Percentiles rank a stretch among this genome's conserved stretches.
Conservation (phyloP, 228 moss, liverwort and hornwort species). For the Sphagnum fallax region DNA sequence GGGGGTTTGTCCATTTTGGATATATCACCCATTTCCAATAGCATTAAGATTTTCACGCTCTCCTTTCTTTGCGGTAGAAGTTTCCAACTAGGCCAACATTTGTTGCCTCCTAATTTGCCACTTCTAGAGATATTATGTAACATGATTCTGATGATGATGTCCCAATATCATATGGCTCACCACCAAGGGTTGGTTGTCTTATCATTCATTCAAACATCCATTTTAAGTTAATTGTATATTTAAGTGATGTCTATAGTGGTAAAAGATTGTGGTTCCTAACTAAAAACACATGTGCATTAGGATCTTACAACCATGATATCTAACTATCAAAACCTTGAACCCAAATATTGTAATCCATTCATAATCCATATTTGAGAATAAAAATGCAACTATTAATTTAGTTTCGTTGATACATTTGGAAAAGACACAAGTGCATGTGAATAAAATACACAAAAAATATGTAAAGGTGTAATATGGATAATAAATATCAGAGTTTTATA, state of each 20-base stretch:
- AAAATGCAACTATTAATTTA: too few species aligned
- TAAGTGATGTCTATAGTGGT: constrained; percentile 33
- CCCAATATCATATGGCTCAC: constrained; percentile 51
- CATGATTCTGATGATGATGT: constrained; percentile 23
- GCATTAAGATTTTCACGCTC: constrained; percentile 31
- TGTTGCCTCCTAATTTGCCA: constrained; percentile 66
- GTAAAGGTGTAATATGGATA: too few species aligned
- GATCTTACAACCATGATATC: constrained; percentile 24
- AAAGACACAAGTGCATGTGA: too few species aligned
- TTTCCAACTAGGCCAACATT: constrained; percentile 58
- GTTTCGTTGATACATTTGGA: too few species aligned
- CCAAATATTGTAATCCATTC: too few species aligned
- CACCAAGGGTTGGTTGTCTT: constrained; percentile 40
- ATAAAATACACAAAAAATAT: too few species aligned
- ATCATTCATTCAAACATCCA: constrained; percentile 49
- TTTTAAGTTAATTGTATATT: constrained; percentile 48
- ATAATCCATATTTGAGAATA: too few species aligned
- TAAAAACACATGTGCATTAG: constrained; percentile 57
- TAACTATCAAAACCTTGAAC: too few species aligned
- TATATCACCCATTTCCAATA: constrained; percentile 9
- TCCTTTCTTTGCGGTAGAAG: constrained; percentile 29
- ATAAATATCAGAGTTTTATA: too few species aligned
- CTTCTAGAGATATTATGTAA: constrained; percentile 43
- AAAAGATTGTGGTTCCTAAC: constrained; percentile 59
- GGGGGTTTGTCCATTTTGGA: too few species aligned